A percentile compares a stretch with the other conserved stretches of the same genome.
Conservation (phyloP, 306 rosid species). For the Medicago ruthenica region DNA sequence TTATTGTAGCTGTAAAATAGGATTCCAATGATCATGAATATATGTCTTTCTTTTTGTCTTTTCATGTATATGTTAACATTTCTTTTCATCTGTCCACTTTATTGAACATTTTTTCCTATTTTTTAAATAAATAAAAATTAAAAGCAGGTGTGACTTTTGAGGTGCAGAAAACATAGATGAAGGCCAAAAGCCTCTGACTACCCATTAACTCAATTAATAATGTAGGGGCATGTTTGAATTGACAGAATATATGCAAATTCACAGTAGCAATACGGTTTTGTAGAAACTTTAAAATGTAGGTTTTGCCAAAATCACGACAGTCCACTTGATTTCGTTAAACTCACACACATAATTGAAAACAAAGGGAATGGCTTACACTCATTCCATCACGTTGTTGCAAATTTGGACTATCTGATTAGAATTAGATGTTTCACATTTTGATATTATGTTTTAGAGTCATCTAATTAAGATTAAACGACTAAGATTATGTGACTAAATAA, state of each 20-base stretch:
- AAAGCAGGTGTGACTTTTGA: constrained; percentile 55
- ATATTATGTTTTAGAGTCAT: background rate
- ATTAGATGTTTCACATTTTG: background rate
- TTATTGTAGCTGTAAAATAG: constrained; percentile 18
- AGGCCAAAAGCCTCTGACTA: constrained; percentile 48
- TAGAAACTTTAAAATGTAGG: too few species aligned
- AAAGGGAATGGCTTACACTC: background rate
- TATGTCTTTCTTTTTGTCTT: constrained; percentile 48
- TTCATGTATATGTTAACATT: constrained; percentile 18
- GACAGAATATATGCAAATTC: background rate
- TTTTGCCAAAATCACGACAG: too few species aligned
- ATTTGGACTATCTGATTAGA: background rate
- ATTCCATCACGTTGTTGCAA: background rate
- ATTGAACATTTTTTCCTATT: constrained; percentile 21
- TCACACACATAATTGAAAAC: constrained; percentile 17
- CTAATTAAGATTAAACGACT: background rate
- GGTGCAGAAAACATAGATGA: constrained; percentile 50
- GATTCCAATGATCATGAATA: constrained; percentile 31
- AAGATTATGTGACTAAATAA: background rate
- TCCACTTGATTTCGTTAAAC: background rate
- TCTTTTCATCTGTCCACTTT: constrained; percentile 39
- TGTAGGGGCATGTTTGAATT: too few species aligned
- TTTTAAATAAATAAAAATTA: constrained; percentile 37
- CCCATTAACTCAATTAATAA: constrained; percentile 41
- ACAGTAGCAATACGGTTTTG: background rate